Evolutionary conservation across 495 filamentous ascomycete genomes (phyloP).

Genomic region (Opeltia flavorubescens): DNA sequence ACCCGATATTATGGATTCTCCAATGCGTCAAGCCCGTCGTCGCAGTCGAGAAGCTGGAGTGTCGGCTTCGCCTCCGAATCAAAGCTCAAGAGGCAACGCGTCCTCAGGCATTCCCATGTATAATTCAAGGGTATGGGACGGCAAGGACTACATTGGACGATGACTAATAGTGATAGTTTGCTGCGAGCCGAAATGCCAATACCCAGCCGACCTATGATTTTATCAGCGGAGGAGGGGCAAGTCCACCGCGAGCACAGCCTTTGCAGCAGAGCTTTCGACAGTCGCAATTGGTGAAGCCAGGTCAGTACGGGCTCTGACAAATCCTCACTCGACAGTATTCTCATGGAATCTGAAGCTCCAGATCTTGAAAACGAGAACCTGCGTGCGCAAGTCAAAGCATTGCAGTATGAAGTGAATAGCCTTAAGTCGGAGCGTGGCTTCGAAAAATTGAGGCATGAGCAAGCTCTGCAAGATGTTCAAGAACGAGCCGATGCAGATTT

Average conservation of each 20-base stretch:
- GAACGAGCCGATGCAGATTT: constrained; percentile 71
- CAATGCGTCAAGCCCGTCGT: constrained; percentile 13
- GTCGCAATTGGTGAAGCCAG: constrained; percentile 19
- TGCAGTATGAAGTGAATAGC: constrained; percentile 56
- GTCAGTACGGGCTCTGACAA: constrained; percentile 3
- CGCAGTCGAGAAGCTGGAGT: constrained; percentile 4
- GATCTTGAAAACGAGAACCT: constrained; percentile 44
- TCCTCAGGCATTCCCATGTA: constrained; percentile 13
- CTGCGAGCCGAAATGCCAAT: constrained; percentile 18
- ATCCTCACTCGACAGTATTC: background rate
- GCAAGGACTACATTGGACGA: background rate
- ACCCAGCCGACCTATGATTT: constrained; percentile 50
- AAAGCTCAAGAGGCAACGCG: constrained; percentile 7
- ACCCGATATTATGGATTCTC: constrained; percentile 16
- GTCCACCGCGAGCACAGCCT: constrained; percentile 18
- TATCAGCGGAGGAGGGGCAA: constrained; percentile 30
- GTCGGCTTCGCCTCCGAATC: background rate
- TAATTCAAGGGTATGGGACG: constrained; percentile 15
- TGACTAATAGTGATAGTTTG: constrained; percentile 6
- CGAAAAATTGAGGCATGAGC: constrained; percentile 57
- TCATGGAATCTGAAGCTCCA: background rate
- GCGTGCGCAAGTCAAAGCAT: constrained; percentile 50
- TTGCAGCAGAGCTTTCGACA: constrained; percentile 25
- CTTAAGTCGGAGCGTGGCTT: constrained; percentile 81
- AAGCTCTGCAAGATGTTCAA: constrained; percentile 64